Base-by-base conservation (phyloP, 2,329 filamentous ascomycete genomes). In the Tolypocladium cylindrosporum region DNA sequence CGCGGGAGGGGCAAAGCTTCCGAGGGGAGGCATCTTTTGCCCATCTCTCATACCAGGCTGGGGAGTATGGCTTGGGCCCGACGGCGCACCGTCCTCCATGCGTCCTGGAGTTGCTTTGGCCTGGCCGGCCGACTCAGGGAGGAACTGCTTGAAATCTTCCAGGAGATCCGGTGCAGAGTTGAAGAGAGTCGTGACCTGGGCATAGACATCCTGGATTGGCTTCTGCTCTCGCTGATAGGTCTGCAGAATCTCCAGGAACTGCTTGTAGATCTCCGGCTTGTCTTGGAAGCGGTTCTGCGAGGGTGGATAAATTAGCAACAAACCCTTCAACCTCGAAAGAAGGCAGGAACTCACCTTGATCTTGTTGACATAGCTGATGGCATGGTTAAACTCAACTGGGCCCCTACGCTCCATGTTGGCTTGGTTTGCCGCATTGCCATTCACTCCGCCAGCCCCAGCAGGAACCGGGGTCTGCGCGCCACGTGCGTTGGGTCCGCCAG, bases 311-410 rank as follows among this genome's bases (percentile, higher is more conserved):
- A 58, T 66, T 55, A 65, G 62, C 55, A 55, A 14, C 19, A 14
- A 24, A 31, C 21, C n/a, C 40, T 36, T 42, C 34, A 53, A 50
- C 54, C 55, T 53, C 58, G 50, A 39, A 56, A 52, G 55, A 8
- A 10, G 16, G 8, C 8, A n/a, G 10, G 8, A 19, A 66, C 82
- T 72, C 76, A 94, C 92, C 87, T 99, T 99, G 68, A 99, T 99
- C 76, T 99, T 99, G 71, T 99, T 99, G 57, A 99, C 94, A 68
- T 99, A 99, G 71, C 92, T 97, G 62, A 99, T 99, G 0, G 94
- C 94, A 74, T 99, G 94, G 70, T 99, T 99, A 73, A 99, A 99
- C 69, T 99, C 94, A 21, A 99, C 94, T 1, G 94, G 94, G 0
- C 92, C 93, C 58, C 92, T 85, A 69, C 94, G 95, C 72, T 95